These are phyloP conservation scores for Pseudogymnoascus sp. DNA, from an alignment of 2,329 filamentous ascomycete species.

Conservation along the genomic window DNA sequence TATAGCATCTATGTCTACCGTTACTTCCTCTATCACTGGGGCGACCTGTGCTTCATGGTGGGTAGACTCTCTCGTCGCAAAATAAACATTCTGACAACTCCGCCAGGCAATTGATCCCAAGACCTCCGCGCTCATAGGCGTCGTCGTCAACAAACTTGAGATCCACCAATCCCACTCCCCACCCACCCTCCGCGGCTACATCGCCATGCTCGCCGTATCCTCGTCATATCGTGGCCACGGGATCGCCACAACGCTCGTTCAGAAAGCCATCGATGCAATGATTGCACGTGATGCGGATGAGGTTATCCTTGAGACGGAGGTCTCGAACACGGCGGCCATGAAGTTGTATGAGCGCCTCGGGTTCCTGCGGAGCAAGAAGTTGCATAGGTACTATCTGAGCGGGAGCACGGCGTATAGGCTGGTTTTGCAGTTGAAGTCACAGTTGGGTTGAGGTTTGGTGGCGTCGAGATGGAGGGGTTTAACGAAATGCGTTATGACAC, in stretches of 20 bases:
- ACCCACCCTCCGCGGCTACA: conserved; percentile 76
- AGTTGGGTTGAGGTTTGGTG: not conserved
- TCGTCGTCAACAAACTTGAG: conserved; percentile 93
- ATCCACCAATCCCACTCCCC: conserved; percentile 76
- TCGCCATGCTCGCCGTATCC: conserved; percentile 94
- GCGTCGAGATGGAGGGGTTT: not conserved
- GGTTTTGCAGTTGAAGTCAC: conserved; percentile 51
- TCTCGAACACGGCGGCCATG: conserved; percentile 83
- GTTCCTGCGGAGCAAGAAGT: conserved; percentile 83
- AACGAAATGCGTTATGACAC: conserved; percentile 7
- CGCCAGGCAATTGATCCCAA: conserved; percentile 52
- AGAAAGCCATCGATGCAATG: conserved; percentile 88
- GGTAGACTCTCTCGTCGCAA: conserved; percentile 11
- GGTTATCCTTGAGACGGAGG: conserved; percentile 92
- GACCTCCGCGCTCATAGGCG: conserved; percentile 67
- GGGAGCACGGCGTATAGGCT: conserved; percentile 91
- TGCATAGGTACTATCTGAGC: conserved; percentile 94
- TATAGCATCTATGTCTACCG: conserved; percentile 99
- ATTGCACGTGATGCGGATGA: conserved; percentile 77
- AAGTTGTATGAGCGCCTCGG: conserved; percentile 88
- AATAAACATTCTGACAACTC: conserved; percentile 14
- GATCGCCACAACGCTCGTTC: conserved; percentile 84
- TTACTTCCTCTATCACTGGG: conserved; percentile 98
- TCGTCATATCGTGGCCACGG: conserved; percentile 74
- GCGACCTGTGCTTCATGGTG: conserved; percentile 94